Evolutionary conservation across 2,329 filamentous ascomycete species (phyloP).

Genomic region (Plenodomus biglobosus): DNA sequence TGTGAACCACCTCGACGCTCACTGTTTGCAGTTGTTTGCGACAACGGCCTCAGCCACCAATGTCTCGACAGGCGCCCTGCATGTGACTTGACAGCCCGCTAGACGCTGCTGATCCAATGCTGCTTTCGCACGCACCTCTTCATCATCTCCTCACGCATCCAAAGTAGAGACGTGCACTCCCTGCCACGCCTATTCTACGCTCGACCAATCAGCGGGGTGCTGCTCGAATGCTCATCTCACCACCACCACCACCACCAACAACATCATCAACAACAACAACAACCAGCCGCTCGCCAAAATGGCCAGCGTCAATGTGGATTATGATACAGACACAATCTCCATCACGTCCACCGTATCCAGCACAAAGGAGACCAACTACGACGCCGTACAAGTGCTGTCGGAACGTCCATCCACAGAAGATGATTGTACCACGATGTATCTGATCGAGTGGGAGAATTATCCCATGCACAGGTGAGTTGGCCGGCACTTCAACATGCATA

Average conservation of each 20-base stretch:
- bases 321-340: slow-evolving; percentile 56
- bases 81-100: not conserved
- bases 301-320: slow-evolving; percentile 10
- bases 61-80: not conserved
- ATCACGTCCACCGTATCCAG: slow-evolving; percentile 54
- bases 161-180: not conserved
- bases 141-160: not conserved
- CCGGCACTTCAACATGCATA: not conserved
- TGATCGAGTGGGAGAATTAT: slow-evolving; percentile 68
- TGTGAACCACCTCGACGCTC: not conserved
- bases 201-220: slow-evolving; percentile 15
- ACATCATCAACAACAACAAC: not conserved
- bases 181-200: not conserved
- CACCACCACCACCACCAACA: not conserved
- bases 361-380: slow-evolving; percentile 11
- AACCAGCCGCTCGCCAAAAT: not conserved
- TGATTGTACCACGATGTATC: slow-evolving; percentile 49
- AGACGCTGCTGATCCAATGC: too few species aligned
- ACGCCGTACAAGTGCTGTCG: slow-evolving; percentile 27
- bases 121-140: not conserved
- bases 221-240: not conserved
- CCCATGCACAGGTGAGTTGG: slow-evolving; percentile 41
- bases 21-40: not conserved
- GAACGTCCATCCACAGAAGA: slow-evolving; percentile 49
- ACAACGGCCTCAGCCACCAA: not conserved